These are phyloP conservation scores for Alternaria gaisen DNA, from an alignment of 2,329 filamentous ascomycete species.

Conservation along the genomic window DNA sequence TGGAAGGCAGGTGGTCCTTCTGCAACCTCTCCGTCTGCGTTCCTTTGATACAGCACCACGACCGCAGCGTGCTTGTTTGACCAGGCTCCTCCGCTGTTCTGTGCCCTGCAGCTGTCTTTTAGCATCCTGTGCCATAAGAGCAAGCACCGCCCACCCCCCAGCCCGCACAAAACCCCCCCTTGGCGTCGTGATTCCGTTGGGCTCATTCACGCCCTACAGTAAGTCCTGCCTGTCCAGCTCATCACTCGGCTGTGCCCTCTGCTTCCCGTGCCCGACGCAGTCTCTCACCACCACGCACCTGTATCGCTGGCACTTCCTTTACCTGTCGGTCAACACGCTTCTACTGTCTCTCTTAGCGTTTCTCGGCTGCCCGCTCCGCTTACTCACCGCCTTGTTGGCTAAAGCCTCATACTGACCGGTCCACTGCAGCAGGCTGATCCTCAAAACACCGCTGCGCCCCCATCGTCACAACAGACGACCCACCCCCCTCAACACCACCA, in stretches of 20 bases:
- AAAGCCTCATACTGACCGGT: slow-evolving; percentile 54
- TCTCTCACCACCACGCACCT: slow-evolving; percentile 15
- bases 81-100: slow-evolving; percentile 38
- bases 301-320: slow-evolving; percentile 24
- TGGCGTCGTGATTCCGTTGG: slow-evolving; percentile 47
- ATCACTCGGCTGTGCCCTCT: slow-evolving; percentile 35
- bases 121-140: slow-evolving; percentile 23
- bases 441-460: slow-evolving; percentile 34
- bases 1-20: slow-evolving; percentile 26
- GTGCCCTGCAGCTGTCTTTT: slow-evolving; percentile 43
- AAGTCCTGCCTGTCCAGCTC: slow-evolving; percentile 43
- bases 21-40: slow-evolving; percentile 29
- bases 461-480: slow-evolving; percentile 32
- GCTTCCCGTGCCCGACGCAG: slow-evolving; percentile 27
- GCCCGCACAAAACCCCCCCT: slow-evolving; percentile 18
- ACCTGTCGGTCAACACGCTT: slow-evolving; percentile 28
- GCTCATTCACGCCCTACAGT: slow-evolving; percentile 50
- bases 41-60: slow-evolving; percentile 30
- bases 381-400: slow-evolving; percentile 55
- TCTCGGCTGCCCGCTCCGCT: slow-evolving; percentile 45
- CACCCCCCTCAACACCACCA: slow-evolving; percentile 21
- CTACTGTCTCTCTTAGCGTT: slow-evolving; percentile 29
- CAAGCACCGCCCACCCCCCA: slow-evolving; percentile 24
- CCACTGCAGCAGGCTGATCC: slow-evolving; percentile 49
- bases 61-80: slow-evolving; percentile 35